A percentile compares a stretch with the other conserved stretches of the same genome.
Evolutionary conservation across 163 green algal species (phyloP).

Genomic region (Chlorella variabilis): DNA sequence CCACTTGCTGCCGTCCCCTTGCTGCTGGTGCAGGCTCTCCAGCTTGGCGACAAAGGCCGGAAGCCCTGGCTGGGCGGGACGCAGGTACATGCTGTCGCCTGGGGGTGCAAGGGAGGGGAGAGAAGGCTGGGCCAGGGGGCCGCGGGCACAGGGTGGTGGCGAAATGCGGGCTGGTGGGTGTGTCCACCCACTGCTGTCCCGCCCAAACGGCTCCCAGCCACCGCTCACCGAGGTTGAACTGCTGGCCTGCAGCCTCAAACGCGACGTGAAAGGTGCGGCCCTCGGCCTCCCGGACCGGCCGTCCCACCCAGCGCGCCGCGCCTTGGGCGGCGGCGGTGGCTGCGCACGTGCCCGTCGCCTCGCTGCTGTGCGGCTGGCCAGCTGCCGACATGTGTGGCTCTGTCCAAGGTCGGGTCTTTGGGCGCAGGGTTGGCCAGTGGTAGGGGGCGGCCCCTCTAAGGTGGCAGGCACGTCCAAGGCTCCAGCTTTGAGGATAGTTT

Average conservation of each 20-base stretch:
- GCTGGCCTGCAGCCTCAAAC: neutral
- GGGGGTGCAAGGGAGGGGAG: neutral
- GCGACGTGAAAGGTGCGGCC: neutral
- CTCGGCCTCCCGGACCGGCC: neutral
- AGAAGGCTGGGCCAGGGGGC: no score
- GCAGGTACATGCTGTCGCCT: constrained; percentile 45
- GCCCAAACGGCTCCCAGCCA: no score
- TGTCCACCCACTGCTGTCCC: no score
- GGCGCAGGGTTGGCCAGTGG: no score
- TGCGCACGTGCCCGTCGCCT: neutral
- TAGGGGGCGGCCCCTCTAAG: no score
- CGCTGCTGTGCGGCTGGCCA: no score
- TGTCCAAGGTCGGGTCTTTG: no score
- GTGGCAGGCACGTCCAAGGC: no score
- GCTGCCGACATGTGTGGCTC: no score
- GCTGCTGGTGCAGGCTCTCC: constrained; percentile 35
- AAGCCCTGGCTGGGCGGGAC: constrained; percentile 11
- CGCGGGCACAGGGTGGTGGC: no score
- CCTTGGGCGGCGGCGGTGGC: neutral
- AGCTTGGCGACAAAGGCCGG: constrained; percentile 38
- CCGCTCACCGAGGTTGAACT: neutral
- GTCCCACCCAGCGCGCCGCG: neutral
- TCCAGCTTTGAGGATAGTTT: no score
- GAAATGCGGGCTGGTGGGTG: no score
- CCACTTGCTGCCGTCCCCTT: neutral